Percentiles rank a stretch among this genome's conserved stretches.
phyloP scores from a whole-genome alignment of 352 stramenopile genomes.

The Phytophthora sojae region DNA sequence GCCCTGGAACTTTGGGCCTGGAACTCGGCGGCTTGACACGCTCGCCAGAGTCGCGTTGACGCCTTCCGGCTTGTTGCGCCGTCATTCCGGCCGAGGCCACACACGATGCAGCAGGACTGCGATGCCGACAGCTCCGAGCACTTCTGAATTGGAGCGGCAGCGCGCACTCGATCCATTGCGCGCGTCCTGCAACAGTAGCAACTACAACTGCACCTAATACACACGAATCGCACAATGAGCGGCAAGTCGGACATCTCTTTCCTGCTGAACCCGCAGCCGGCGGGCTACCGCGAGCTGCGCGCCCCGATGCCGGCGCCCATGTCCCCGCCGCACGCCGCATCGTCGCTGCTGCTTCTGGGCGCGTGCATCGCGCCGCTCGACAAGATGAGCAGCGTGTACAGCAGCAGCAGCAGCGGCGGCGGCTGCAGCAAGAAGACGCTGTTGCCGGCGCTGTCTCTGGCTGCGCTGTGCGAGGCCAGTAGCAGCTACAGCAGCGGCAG shows the following conservation, averaged over 20 bases:
- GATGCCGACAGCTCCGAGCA: too few species aligned
- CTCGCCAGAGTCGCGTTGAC: not conserved
- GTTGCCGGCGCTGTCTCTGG: slow-evolving; percentile 25
- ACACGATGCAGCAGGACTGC: too few species aligned
- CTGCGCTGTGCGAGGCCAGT: slow-evolving; percentile 32
- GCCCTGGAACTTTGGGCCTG: slow-evolving; percentile 9
- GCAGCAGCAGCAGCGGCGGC: too few species aligned
- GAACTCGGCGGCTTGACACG: slow-evolving; percentile 1
- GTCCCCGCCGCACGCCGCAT: slow-evolving; percentile 27
- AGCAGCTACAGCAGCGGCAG: slow-evolving; percentile 20
- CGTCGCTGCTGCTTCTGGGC: slow-evolving; percentile 46
- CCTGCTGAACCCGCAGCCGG: slow-evolving; percentile 47
- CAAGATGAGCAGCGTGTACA: slow-evolving; percentile 23
- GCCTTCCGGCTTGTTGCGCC: too few species aligned
- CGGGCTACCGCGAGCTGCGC: not conserved
- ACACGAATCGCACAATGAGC: slow-evolving; percentile 26
- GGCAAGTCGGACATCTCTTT: slow-evolving; percentile 54
- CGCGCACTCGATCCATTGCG: too few species aligned
- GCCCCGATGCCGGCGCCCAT: slow-evolving; percentile 18
- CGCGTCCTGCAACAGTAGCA: too few species aligned
- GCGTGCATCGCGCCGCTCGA: slow-evolving; percentile 53
- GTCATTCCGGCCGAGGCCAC: too few species aligned
- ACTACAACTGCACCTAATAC: too few species aligned
- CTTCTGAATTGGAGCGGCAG: too few species aligned
- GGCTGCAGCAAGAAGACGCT: slow-evolving; percentile 18